A percentile compares a stretch with the other conserved stretches of the same genome.
Conservation (phyloP, 306 rosid genomes). For the Dalbergia oliveri region DNA sequence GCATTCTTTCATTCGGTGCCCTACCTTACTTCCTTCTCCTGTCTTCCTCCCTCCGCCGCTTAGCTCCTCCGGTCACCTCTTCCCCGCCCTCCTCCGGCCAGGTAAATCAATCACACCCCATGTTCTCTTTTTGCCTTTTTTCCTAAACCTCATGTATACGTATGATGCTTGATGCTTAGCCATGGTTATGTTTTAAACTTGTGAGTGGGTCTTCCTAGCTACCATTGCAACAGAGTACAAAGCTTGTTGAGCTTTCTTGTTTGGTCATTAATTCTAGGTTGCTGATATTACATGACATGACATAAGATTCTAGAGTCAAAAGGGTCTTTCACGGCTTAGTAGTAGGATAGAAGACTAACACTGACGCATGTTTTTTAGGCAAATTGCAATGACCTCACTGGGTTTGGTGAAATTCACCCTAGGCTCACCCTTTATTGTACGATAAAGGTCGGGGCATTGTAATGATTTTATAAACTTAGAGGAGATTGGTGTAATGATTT, state of each 20-base stretch:
- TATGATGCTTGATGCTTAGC: conserved; percentile 9
- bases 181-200: neutral
- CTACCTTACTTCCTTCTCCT: neutral
- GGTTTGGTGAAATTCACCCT: too few species aligned
- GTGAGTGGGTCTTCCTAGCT: neutral
- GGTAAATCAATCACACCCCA: neutral
- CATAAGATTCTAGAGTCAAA: neutral
- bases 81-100: neutral
- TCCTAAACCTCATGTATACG: neutral
- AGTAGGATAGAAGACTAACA: neutral
- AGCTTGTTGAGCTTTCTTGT: neutral
- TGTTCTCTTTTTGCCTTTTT: neutral
- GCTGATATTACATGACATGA: conserved; percentile 12
- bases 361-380: too few species aligned
- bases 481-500: too few species aligned
- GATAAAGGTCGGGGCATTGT: too few species aligned
- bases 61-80: neutral
- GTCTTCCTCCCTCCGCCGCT: neutral
- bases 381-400: too few species aligned
- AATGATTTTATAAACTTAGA: too few species aligned
- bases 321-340: neutral
- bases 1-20: neutral
- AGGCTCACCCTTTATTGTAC: too few species aligned
- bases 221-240: neutral
- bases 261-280: conserved; percentile 11